Evolutionary conservation across 139 green algal species (phyloP).

Genomic region (Tetratostichococcus sp.): DNA sequence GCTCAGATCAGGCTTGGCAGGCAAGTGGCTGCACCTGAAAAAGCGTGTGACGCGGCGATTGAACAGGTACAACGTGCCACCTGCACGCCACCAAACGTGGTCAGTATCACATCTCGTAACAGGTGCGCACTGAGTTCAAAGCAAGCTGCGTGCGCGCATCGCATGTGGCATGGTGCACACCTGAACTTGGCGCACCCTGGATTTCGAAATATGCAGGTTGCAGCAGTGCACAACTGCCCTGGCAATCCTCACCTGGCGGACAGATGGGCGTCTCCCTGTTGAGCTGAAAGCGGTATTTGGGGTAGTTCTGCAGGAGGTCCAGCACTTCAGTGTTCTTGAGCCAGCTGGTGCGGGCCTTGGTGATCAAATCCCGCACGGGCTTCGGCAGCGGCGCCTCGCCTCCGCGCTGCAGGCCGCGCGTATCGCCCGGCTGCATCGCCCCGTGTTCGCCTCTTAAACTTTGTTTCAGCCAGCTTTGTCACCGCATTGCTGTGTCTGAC

Average conservation of each 20-base stretch:
- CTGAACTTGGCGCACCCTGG: no score
- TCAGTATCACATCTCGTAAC: no score
- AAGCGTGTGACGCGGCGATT: slow-evolving; percentile 38
- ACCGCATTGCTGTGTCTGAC: no score
- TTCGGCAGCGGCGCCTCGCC: neutral
- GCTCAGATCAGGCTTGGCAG: no score
- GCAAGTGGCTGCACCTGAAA: slow-evolving; percentile 18
- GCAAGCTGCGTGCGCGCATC: no score
- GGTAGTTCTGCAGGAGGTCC: slow-evolving; percentile 19
- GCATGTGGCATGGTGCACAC: no score
- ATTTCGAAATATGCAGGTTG: no score
- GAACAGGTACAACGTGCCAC: slow-evolving; percentile 49
- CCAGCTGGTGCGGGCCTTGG: slow-evolving; percentile 26
- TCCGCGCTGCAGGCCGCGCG: neutral
- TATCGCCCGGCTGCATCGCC: neutral
- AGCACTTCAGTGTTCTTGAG: slow-evolving; percentile 34
- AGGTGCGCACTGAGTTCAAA: no score
- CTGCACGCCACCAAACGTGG: slow-evolving; percentile 18
- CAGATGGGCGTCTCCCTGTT: slow-evolving; percentile 15
- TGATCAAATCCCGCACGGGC: slow-evolving; percentile 4
- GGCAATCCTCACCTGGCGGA: slow-evolving; percentile 30
- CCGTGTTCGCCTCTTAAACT: no score
- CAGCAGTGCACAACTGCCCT: no score
- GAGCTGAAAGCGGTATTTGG: slow-evolving; percentile 4
- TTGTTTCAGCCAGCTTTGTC: no score